phyloP scores from a whole-genome alignment of 352 stramenopile species.

The Phytophthora hibernalis region DNA sequence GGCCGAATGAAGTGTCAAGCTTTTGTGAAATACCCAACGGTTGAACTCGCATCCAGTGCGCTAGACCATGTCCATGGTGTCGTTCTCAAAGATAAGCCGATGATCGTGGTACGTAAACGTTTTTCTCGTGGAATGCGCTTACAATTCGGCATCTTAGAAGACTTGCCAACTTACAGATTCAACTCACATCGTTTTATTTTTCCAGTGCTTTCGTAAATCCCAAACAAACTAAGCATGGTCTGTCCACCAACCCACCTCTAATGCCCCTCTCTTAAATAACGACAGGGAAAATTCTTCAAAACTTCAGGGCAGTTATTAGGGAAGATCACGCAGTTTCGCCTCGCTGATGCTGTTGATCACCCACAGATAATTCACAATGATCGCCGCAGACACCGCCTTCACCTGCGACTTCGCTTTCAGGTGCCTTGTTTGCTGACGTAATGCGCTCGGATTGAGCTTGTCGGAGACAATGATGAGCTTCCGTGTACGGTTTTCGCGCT shows the following conservation, averaged over 20 bases:
- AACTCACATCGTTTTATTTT: slow-evolving; percentile 24
- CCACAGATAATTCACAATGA: slow-evolving; percentile 88
- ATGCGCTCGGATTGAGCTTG: slow-evolving; percentile 69
- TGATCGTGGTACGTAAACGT: slow-evolving; percentile 77
- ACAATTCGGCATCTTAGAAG: too few species aligned
- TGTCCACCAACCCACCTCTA: slow-evolving; percentile 15
- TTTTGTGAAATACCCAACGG: slow-evolving; percentile 75
- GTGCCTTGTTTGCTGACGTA: slow-evolving; percentile 49
- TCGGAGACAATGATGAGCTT: slow-evolving; percentile 79
- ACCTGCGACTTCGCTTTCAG: slow-evolving; percentile 55
- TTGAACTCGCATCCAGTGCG: slow-evolving; percentile 54
- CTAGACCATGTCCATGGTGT: slow-evolving; percentile 75
- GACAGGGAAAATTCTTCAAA: slow-evolving; percentile 16
- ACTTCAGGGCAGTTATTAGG: slow-evolving; percentile 9
- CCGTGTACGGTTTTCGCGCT: slow-evolving; percentile 49
- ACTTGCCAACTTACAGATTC: too few species aligned
- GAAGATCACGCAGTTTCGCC: slow-evolving; percentile 59
- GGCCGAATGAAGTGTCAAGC: slow-evolving; percentile 89
- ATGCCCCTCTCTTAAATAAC: slow-evolving; percentile 32
- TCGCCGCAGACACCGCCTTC: slow-evolving; percentile 40
- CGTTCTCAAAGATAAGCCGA: slow-evolving; percentile 75
- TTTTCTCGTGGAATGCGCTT: background rate
- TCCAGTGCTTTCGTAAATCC: slow-evolving; percentile 46
- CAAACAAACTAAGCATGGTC: slow-evolving; percentile 20
- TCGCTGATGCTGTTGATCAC: slow-evolving; percentile 90